These are phyloP conservation scores for Myxozyma vanderwaltii DNA, from an alignment of 805 yeast genomes.

Conservation along the genomic window DNA sequence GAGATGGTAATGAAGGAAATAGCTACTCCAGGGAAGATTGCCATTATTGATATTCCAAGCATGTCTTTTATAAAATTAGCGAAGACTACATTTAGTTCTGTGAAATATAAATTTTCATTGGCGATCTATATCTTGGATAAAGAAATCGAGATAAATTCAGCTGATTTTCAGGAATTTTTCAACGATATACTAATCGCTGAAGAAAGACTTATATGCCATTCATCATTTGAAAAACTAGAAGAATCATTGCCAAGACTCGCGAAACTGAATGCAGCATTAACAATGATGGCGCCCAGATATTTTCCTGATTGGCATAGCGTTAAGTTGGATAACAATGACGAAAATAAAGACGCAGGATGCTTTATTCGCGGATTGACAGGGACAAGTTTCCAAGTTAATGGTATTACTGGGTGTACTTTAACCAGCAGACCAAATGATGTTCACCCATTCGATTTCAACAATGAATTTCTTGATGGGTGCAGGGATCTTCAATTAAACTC, in stretches of 20 bases:
- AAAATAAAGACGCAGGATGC: background rate
- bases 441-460: too few species aligned
- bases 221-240: background rate
- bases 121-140: background rate
- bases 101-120: background rate
- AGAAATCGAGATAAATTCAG: background rate
- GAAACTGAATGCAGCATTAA: background rate
- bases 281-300: background rate
- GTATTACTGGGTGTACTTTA: too few species aligned
- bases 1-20: constrained; percentile 3
- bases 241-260: background rate
- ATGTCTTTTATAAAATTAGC: background rate
- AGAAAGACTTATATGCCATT: background rate
- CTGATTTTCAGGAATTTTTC: background rate
- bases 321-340: background rate
- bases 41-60: constrained; percentile 1
- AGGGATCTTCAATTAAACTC: background rate
- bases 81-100: background rate
- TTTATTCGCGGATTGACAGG: background rate
- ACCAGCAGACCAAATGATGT: too few species aligned
- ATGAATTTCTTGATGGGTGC: background rate
- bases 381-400: background rate
- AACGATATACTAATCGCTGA: background rate
- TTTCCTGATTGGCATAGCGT: background rate
- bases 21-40: background rate